Base-by-base conservation (phyloP, 371 early-diverging fungal genomes). In the Mucor piriformis region DNA sequence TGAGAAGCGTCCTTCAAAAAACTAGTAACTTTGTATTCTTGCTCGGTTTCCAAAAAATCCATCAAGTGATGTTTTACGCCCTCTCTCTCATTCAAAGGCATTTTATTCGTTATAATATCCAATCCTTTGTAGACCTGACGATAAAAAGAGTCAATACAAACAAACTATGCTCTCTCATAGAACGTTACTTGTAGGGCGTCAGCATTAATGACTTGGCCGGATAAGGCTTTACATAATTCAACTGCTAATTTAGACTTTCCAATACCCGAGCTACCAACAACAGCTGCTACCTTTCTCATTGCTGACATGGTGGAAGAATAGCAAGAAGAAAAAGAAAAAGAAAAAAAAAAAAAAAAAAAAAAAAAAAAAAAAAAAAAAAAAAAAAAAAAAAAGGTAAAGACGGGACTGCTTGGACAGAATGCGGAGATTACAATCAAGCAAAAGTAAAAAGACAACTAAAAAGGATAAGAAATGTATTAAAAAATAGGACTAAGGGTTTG, bases 131-230 rank as follows among this genome's bases (percentile, higher is more conserved):
- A 97, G 2, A 95, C 92, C 90, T 92, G 25, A 27, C 32, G 20
- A 35, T 21, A 13, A 35, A 18, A 18, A 32, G 32, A 43, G 18
- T 37, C 35, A 38, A n/a, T 46, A 32, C 16, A 1, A n/a, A n/a
- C n/a, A n/a, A n/a, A 1, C 11, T 29, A 32, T 50, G 20, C 13
- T 20, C 5, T 11, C 37, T 18, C 38, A 6, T n/a, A 13, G n/a
- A 25, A 52, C 40, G 57, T 57, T 81, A 91, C 93, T 83, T 98
- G 99, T 82, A 98, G 83, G 11, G 96, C 88, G 67, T 98, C 99
- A 1, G 92, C 93, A 69, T 96, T 96, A 69, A 98, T 93, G 27
- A 95, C 84, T 64, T 97, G 95, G n/a, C 97, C 97, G 29, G 83
- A 68, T 3, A 96, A 59, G 1, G 83, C 82, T 43, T 90, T 83